Evolutionary conservation across 148 eudicot species (phyloP).

Genomic region (Beta vulgaris): DNA sequence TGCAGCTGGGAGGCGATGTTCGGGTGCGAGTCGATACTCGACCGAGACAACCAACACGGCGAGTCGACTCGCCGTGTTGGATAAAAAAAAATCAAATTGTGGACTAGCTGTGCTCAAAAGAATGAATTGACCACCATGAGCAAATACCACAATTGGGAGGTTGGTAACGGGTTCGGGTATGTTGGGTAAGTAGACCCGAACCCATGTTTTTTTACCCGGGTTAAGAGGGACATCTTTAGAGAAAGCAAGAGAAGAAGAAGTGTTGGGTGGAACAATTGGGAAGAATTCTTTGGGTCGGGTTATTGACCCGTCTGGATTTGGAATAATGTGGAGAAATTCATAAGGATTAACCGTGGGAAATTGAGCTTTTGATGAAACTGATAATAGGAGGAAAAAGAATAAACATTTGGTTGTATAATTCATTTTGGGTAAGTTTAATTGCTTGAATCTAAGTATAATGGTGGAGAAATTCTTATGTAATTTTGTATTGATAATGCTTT

Average conservation of each 20-base stretch:
- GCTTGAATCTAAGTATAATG: too few species aligned
- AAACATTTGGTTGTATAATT: too few species aligned
- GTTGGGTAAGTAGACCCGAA: conserved; percentile 4
- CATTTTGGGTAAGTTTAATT: too few species aligned
- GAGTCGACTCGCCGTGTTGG: not conserved
- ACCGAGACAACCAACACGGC: not conserved
- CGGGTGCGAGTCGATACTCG: not conserved
- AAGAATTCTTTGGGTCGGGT: not conserved
- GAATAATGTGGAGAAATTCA: not conserved
- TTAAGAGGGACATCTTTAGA: not conserved
- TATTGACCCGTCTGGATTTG: not conserved
- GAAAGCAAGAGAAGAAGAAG: not conserved
- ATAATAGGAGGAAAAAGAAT: too few species aligned
- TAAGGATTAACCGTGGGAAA: not conserved
- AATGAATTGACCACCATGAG: not conserved
- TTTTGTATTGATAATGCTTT: too few species aligned
- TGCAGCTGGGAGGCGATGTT: not conserved
- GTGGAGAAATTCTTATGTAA: too few species aligned
- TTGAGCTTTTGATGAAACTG: too few species aligned
- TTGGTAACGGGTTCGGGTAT: not conserved
- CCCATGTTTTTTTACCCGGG: not conserved
- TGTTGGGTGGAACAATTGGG: conserved; percentile 1
- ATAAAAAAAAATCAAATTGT: not conserved
- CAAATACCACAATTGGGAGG: not conserved
- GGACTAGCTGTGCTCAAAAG: not conserved